Evolutionary conservation across 2,329 filamentous ascomycete genomes (phyloP).

Genomic region (Ophiostoma perfectum): DNA sequence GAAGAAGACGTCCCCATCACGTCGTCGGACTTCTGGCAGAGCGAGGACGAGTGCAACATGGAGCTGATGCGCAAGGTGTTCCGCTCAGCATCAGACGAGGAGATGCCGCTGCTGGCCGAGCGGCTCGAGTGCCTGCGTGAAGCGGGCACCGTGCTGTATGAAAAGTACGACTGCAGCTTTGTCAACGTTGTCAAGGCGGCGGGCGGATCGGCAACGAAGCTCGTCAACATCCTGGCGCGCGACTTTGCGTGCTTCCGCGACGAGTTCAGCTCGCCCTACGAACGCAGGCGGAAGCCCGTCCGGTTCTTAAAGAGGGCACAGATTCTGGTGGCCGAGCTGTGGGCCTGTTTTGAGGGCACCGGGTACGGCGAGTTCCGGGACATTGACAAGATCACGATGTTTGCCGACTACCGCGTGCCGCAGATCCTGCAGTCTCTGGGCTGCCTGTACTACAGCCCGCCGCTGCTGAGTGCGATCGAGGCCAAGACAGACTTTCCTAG

Average conservation of each 20-base stretch:
- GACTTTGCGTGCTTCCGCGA: constrained; percentile 86
- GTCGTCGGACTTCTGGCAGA: constrained; percentile 77
- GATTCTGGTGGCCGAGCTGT: constrained; percentile 91
- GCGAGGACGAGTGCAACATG: constrained; percentile 69
- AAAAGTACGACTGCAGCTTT: constrained; percentile 74
- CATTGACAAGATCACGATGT: constrained; percentile 96
- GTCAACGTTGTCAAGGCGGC: constrained; percentile 67
- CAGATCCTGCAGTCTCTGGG: constrained; percentile 83
- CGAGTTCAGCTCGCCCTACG: constrained; percentile 55
- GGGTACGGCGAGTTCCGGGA: constrained; percentile 77
- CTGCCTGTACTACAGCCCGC: constrained; percentile 78
- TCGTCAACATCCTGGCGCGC: constrained; percentile 79
- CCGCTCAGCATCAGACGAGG: constrained; percentile 76
- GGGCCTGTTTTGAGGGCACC: constrained; percentile 87
- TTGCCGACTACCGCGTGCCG: constrained; percentile 94
- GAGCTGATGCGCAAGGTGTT: constrained; percentile 73
- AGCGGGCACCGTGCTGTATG: constrained; percentile 71
- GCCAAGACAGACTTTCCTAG: constrained; percentile 59
- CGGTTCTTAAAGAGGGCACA: constrained; percentile 90
- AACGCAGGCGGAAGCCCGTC: constrained; percentile 57
- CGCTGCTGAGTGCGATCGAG: constrained; percentile 65
- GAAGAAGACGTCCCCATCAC: constrained; percentile 92
- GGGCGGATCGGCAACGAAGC: constrained; percentile 69
- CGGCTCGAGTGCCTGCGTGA: constrained; percentile 75
- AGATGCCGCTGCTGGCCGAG: constrained; percentile 77